Evolutionary conservation across 2,329 filamentous ascomycete genomes (phyloP), one percentile per base, ranked within the genome.

Genomic region (Colletotrichum sp.): DNA sequence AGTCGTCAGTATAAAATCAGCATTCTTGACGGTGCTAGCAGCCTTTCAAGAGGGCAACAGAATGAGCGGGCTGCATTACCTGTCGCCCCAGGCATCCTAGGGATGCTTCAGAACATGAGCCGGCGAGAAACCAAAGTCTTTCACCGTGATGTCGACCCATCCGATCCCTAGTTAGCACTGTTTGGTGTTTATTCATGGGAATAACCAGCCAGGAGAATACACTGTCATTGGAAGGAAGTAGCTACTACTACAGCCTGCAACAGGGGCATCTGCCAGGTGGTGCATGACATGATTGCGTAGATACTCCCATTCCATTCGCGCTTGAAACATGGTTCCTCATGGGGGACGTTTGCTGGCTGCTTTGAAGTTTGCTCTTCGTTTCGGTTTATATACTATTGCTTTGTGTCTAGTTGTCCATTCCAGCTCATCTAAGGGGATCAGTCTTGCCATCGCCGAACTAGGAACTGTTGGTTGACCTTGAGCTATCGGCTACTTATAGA

Each of bases 351-450:
- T 24, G 21, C 21, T 24, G 21, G 21, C 21, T 3, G 2, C 21
- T 49, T 49, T 21, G n/a, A 10, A n/a, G 12, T 6, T 21, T 49
- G 6, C 21, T 24, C 21, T 24, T 24, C 21, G 18, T 21, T 21
- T 13, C n/a, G 5, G 0, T 6, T 13, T 21, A 49, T 4, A 13
- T 49, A 13, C 10, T 1, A 21, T 49, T 49, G 5, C 44, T 13
- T 49, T 6, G n/a, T 49, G 2, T 49, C 44, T 4, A 2, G n/a
- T 21, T 13, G 6, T 49, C n/a, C 6, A 49, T 13, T 2, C 3
- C 6, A 6, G 44, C n/a, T 21, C 10, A 13, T 1, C 6, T 10
- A 13, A 49, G 1, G 6, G 4, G 0, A 7, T 21, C 44, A 49
- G 3, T 3, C 18, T 13, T 8, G 10, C 4, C 44, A 1, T 21